Evolutionary conservation across 2,329 filamentous ascomycete species (phyloP), one percentile per base, ranked within the genome.

Genomic region (Fusarium bulbicola): DNA sequence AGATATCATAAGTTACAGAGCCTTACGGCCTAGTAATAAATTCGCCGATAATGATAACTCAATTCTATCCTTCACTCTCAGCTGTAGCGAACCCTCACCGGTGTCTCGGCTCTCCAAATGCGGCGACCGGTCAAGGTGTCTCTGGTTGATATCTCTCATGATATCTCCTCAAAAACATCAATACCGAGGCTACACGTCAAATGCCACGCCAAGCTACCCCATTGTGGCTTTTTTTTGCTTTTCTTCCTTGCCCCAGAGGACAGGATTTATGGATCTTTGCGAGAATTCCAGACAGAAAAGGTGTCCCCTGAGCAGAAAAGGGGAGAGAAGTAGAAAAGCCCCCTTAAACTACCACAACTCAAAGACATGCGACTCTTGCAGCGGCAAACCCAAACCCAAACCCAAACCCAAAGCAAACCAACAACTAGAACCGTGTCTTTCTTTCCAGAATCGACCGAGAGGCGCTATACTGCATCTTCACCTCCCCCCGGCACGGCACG

Each of bases 31-130:
- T 37, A 56, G 32, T 37, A 32, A 42, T 40, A 43, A 53, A 62
- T 36, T 30, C 26, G n/a, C 66, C 56, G 39, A 56, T 68, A 68
- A 40, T 68, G 49, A 68, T 45, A 56, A 36, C 56, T 68, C 63
- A 54, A 32, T 36, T 64, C 13, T 26, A 28, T 16, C 43, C 28
- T 9, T 54, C 42, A 36, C 43, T 20, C 32, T 26, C 53, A 49
- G 46, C 46, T 40, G 45, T 50, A 50, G 50, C 34, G 45, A 37
- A 49, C 30, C 36, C 57, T 68, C 64, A 69, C 64, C 66, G 58
- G 66, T 68, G 54, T 58, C 40, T 54, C 34, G 30, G 36, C 54
- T 58, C 64, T 43, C 21, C 64, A 56, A 62, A 43, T 43, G 30
- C 32, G 39, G 24, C 45, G 24, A 64, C 58, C 50, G 65, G 66